Conservation (phyloP, 208 protist species). For the Borovskyia barvae region DNA sequence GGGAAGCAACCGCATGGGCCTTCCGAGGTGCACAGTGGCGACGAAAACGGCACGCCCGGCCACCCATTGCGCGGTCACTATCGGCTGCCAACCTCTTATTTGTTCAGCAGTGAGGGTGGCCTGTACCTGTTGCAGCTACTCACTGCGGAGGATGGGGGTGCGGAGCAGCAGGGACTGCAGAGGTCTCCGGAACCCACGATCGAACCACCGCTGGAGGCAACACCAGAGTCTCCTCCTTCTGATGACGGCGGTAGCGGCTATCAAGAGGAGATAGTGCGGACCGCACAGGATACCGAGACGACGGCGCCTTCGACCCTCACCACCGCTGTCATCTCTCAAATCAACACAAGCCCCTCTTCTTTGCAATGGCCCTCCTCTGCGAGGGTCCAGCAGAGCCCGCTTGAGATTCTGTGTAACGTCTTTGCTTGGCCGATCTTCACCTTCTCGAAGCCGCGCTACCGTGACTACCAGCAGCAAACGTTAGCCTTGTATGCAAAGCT, state of each 20-base stretch:
- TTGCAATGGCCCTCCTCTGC: slow-evolving; percentile 14
- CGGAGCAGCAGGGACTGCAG: slow-evolving; percentile 21
- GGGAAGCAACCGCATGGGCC: not conserved
- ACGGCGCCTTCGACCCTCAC: not conserved
- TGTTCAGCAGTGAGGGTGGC: slow-evolving; percentile 69
- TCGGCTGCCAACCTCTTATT: slow-evolving; percentile 39
- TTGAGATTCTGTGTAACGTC: slow-evolving; percentile 68
- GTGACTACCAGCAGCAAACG: slow-evolving; percentile 45
- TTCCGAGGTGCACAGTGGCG: not conserved
- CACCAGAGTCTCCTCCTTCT: not conserved
- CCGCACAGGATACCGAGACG: not conserved
- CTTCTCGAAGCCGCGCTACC: slow-evolving; percentile 34
- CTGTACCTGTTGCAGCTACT: slow-evolving; percentile 54
- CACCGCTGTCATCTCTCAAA: not conserved
- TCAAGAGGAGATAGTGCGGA: not conserved
- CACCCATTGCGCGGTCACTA: slow-evolving; percentile 13
- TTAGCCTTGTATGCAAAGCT: slow-evolving; percentile 63
- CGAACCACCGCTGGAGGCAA: slow-evolving; percentile 4
- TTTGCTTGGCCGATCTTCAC: slow-evolving; percentile 79
- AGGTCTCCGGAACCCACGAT: slow-evolving; percentile 13
- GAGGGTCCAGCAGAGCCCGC: slow-evolving; percentile 23
- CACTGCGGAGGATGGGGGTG: slow-evolving; percentile 10
- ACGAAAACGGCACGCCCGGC: not conserved
- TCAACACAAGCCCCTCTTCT: not conserved
- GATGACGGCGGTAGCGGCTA: not conserved